These are phyloP conservation scores for Gossypium anomalum DNA, from an alignment of 345 rosid species.

Conservation along the genomic window DNA sequence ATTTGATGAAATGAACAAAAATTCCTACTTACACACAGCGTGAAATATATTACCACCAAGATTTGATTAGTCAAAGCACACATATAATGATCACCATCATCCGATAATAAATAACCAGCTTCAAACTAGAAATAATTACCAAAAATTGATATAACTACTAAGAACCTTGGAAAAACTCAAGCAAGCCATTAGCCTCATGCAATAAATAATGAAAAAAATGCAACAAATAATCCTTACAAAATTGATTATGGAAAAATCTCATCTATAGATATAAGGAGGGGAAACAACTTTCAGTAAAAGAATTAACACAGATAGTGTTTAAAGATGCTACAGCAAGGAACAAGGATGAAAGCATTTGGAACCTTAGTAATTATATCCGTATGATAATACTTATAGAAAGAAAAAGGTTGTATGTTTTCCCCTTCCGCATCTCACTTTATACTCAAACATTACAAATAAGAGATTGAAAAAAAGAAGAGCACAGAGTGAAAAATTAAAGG, in stretches of 20 bases:
- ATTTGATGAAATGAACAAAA: conserved; percentile 9
- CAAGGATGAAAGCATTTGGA: background rate
- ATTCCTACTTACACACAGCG: background rate
- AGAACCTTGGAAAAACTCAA: background rate
- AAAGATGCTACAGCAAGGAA: background rate
- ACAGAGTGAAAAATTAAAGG: background rate
- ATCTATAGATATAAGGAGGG: background rate
- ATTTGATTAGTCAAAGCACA: background rate
- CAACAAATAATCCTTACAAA: conserved; percentile 4
- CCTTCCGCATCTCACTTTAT: conserved; percentile 4
- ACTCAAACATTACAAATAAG: conserved; percentile 2
- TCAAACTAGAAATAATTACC: conserved; percentile 1
- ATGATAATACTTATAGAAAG: background rate
- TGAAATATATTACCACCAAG: background rate
- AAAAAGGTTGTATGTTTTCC: background rate
- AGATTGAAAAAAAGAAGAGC: conserved; percentile 3
- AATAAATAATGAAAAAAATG: background rate
- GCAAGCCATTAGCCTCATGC: background rate
- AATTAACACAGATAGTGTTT: background rate
- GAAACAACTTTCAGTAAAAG: background rate
- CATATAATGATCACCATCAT: background rate
- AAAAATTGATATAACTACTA: background rate
- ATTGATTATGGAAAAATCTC: background rate
- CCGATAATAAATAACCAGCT: background rate
- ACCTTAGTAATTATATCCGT: background rate